Evolutionary conservation across 345 rosid species (phyloP).

Genomic region (Lepidium sativum): DNA sequence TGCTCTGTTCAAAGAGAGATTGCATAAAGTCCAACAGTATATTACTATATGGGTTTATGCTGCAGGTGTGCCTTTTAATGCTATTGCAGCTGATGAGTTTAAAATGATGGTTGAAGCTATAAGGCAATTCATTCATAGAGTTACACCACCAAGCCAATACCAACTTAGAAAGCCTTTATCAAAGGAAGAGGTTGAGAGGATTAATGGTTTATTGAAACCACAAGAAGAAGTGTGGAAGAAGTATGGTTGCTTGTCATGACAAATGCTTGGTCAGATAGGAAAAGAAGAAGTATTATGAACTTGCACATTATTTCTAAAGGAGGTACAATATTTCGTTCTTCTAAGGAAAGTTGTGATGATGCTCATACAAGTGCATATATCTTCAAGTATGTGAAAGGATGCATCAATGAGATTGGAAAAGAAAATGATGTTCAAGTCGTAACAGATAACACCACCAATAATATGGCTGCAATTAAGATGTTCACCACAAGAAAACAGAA

Average conservation of each 20-base stretch:
- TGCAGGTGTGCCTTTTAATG: background rate
- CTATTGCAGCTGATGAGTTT: background rate
- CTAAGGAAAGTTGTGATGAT: background rate
- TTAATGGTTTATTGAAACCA: background rate
- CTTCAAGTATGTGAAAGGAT: background rate
- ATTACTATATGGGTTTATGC: background rate
- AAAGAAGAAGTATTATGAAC: slow-evolving; percentile 1
- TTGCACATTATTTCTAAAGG: background rate
- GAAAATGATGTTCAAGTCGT: background rate
- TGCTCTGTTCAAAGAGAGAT: background rate
- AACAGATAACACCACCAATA: background rate
- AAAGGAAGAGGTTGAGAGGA: background rate
- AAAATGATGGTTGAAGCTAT: background rate
- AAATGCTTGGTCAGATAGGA: background rate
- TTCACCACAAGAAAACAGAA: too few relatives aligned
- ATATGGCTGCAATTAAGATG: background rate
- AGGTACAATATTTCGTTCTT: background rate
- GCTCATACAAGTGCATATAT: background rate
- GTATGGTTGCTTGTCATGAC: background rate
- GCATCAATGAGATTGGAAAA: background rate
- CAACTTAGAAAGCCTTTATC: background rate
- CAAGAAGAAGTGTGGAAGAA: background rate
- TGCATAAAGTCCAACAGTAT: background rate
- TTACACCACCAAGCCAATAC: background rate
- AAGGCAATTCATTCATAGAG: background rate